A percentile compares a stretch with the other conserved stretches of the same genome.
phyloP scores from a whole-genome alignment of 1,139 yeast species.

The Protomyces lactucae-debilis region DNA sequence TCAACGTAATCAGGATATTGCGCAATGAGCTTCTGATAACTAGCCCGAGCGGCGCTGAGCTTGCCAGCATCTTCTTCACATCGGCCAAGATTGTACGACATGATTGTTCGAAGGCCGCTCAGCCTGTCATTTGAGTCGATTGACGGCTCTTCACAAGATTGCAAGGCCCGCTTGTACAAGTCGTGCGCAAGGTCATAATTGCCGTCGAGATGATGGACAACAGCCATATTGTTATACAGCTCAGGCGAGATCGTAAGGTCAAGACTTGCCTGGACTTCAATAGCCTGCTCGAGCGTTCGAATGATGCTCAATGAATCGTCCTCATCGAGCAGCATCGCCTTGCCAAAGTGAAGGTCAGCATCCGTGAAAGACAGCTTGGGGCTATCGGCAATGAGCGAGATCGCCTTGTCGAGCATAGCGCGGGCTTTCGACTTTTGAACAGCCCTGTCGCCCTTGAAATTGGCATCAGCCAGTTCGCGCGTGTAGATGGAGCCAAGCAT shows the following conservation, averaged over 20 bases:
- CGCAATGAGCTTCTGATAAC: slow-evolving; percentile 54
- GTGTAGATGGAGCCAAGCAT: slow-evolving; percentile 72
- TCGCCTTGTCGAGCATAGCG: slow-evolving; percentile 63
- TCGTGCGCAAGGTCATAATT: slow-evolving; percentile 51
- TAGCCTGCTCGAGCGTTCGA: slow-evolving; percentile 46
- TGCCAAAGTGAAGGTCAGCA: slow-evolving; percentile 31
- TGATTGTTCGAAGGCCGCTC: slow-evolving; percentile 35
- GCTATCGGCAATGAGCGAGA: slow-evolving; percentile 49
- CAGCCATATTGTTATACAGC: slow-evolving; percentile 78
- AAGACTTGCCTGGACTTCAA: slow-evolving; percentile 45
- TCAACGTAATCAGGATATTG: slow-evolving; percentile 68
- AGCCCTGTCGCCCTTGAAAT: slow-evolving; percentile 27
- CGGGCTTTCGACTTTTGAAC: slow-evolving; percentile 33
- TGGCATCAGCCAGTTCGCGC: slow-evolving; percentile 37
- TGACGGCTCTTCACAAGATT: slow-evolving; percentile 37
- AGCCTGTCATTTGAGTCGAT: background rate
- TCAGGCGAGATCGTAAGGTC: slow-evolving; percentile 57
- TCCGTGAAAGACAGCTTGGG: slow-evolving; percentile 48
- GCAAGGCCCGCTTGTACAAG: slow-evolving; percentile 52
- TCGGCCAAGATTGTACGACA: slow-evolving; percentile 43
- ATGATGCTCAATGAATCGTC: slow-evolving; percentile 46
- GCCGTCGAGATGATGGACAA: slow-evolving; percentile 65
- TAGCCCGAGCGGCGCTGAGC: slow-evolving; percentile 46
- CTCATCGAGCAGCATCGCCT: slow-evolving; percentile 48
- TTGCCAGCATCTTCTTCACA: slow-evolving; percentile 44